Conservation (phyloP, 1,139 yeast genomes). For the Starmera stellimalicola region DNA sequence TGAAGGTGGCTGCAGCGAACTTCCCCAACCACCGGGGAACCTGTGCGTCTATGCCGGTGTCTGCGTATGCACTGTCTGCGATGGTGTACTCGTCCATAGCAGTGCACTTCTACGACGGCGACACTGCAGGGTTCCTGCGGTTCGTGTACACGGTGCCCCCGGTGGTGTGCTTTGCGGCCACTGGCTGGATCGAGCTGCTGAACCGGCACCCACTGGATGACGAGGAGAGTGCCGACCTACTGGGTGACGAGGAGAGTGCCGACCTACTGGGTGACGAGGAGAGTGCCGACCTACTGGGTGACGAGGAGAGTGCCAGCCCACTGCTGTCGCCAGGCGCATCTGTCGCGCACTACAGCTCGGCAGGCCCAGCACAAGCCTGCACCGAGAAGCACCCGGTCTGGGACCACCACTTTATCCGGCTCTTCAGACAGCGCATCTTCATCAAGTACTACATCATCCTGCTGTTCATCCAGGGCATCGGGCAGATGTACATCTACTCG, state of each 20-base stretch:
- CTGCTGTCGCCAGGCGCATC: not conserved
- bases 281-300: conserved; percentile 3
- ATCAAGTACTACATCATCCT: conserved; percentile 42
- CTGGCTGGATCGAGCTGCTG: conserved; percentile 19
- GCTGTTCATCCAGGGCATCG: conserved; percentile 52
- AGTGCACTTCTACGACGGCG: conserved; percentile 32
- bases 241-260: conserved; percentile 9
- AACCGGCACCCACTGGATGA: conserved; percentile 9
- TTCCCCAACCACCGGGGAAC: conserved; percentile 24
- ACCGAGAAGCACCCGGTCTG: conserved; percentile 15
- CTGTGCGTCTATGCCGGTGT: conserved; percentile 56
- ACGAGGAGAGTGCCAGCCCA: conserved; percentile 7
- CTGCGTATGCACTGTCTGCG: conserved; percentile 44
- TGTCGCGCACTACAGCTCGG: conserved; percentile 15
- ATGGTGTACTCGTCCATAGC: conserved; percentile 30
- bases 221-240: conserved; percentile 4
- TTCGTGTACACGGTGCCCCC: conserved; percentile 24
- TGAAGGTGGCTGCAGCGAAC: not conserved
- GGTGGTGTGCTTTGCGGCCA: conserved; percentile 20
- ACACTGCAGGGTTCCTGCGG: conserved; percentile 30
- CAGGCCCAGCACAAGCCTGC: conserved; percentile 19
- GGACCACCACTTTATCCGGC: conserved; percentile 14
- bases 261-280: conserved; percentile 9
- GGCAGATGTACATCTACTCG: conserved; percentile 56
- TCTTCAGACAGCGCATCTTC: conserved; percentile 22